Base-by-base conservation (phyloP, 352 stramenopile genomes). In the Pilasporangium apinafurcum region DNA sequence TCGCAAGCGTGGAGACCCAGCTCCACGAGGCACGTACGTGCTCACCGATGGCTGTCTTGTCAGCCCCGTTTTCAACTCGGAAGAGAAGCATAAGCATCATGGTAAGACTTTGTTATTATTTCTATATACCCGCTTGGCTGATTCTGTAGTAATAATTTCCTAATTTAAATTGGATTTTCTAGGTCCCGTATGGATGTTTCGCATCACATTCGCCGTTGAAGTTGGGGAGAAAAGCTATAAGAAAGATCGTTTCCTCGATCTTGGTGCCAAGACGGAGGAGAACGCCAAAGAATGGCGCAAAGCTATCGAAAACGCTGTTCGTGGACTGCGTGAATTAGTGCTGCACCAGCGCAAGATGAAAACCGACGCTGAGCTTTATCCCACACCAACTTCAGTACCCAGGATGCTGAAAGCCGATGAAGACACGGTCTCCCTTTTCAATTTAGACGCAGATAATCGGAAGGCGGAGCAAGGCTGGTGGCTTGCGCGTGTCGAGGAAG, bases 51-150 rank as follows among this genome's bases (percentile, higher is more conserved):
- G 59, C 36, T 94, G 83, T 44, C 49, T 83, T 5, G 79, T 92
- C 29, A 84, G 79, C 28, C 61, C 53, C 14, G 78, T 94, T 21
- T 92, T 91, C 39, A 92, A 91, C 49, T 92, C 80, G 30, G 81
- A 92, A 46, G 83, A 94, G 59, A 94, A 91, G 58, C 81, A 94
- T 62, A 83, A 83, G 30, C 83, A 94, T 49, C 80, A 94, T 54
- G 83, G 68, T 61, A 24, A 37, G 18, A 21, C 16, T 48, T 22
- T 22, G 14, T 22, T 39, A 21, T 4, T 5, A 35, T 27, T 1
- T 50, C 12, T 41, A 31, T 21, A 36, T 40, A 33, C n/a, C n/a
- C n/a, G n/a, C n/a, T n/a, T n/a, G n/a, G n/a, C n/a, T n/a, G n/a
- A n/a, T n/a, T n/a, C n/a, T n/a, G n/a, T n/a, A n/a, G n/a, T n/a